phyloP scores from a whole-genome alignment of 164 flowering plant genomes.

The Kalanchoe fedtschenkoi region DNA sequence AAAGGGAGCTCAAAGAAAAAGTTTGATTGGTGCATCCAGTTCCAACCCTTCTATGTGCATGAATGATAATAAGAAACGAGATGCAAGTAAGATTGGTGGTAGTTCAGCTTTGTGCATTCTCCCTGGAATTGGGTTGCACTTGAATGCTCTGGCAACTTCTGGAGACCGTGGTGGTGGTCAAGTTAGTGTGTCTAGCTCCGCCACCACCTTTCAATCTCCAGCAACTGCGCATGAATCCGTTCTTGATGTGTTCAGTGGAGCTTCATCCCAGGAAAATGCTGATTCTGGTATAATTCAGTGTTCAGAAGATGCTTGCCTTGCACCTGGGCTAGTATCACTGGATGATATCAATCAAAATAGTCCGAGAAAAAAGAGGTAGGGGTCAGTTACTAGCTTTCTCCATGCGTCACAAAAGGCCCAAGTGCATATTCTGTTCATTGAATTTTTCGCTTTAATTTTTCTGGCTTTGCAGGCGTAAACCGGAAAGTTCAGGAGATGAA shows the following conservation, averaged over 20 bases:
- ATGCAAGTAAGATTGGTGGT: constrained; percentile 24
- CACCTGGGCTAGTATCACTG: constrained; percentile 19
- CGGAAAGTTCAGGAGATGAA: constrained; percentile 23
- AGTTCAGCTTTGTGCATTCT: constrained; percentile 41
- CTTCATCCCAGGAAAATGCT: constrained; percentile 26
- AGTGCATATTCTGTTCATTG: neutral
- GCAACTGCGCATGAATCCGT: constrained; percentile 23
- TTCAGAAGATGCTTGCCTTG: constrained; percentile 36
- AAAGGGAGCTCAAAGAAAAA: constrained; percentile 45
- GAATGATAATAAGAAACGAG: constrained; percentile 29
- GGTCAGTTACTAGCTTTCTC: neutral
- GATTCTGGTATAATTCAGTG: constrained; percentile 19
- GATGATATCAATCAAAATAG: constrained; percentile 62
- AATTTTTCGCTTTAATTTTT: neutral
- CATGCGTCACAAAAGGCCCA: neutral
- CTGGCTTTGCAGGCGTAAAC: constrained; percentile 45
- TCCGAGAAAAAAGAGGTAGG: constrained; percentile 79
- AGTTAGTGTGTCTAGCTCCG: constrained; percentile 26
- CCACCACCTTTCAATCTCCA: constrained; percentile 24
- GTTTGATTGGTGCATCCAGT: constrained; percentile 24
- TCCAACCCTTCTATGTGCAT: constrained; percentile 21
- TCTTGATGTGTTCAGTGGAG: constrained; percentile 14
- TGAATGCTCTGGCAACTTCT: constrained; percentile 65
- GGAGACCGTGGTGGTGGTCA: constrained; percentile 30
- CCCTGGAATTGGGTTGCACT: constrained; percentile 90